Percentiles rank a stretch among this genome's conserved stretches.
Conservation (phyloP, 129 eudicot species). For the Lactuca saligna region DNA sequence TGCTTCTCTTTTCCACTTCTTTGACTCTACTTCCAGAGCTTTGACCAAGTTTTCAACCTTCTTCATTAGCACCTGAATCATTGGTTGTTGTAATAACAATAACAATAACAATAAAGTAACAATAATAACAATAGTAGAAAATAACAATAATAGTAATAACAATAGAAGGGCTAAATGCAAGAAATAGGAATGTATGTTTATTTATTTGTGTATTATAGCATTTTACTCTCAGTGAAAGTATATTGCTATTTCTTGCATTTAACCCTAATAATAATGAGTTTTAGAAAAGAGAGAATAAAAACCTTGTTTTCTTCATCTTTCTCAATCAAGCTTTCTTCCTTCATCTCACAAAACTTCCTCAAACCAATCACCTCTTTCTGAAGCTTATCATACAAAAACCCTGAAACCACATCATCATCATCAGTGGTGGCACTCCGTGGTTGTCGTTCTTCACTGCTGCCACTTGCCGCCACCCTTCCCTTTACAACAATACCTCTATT, state of each 20-base stretch:
- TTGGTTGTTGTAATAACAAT: not conserved
- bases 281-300: not conserved
- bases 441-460: constrained; percentile 35
- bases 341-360: constrained; percentile 66
- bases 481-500: constrained; percentile 23
- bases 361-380: constrained; percentile 85
- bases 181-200: not conserved
- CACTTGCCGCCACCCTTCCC: constrained; percentile 22
- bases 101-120: too few relatives aligned
- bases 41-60: constrained; percentile 64
- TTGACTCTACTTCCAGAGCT: constrained; percentile 74
- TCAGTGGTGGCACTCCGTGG: constrained; percentile 10
- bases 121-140: too few relatives aligned
- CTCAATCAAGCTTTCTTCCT: constrained; percentile 44
- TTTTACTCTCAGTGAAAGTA: too few relatives aligned
- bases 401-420: constrained; percentile 77
- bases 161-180: too few relatives aligned
- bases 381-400: constrained; percentile 80
- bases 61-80: constrained; percentile 60
- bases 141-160: too few relatives aligned
- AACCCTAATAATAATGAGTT: too few relatives aligned
- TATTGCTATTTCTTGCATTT: not conserved
- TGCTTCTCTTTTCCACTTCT: constrained; percentile 71
- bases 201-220: not conserved
- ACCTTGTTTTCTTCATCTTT: constrained; percentile 91